These are phyloP conservation scores for Periconia sp. DNA, from an alignment of 2,329 filamentous ascomycete species.

Conservation along the genomic window DNA sequence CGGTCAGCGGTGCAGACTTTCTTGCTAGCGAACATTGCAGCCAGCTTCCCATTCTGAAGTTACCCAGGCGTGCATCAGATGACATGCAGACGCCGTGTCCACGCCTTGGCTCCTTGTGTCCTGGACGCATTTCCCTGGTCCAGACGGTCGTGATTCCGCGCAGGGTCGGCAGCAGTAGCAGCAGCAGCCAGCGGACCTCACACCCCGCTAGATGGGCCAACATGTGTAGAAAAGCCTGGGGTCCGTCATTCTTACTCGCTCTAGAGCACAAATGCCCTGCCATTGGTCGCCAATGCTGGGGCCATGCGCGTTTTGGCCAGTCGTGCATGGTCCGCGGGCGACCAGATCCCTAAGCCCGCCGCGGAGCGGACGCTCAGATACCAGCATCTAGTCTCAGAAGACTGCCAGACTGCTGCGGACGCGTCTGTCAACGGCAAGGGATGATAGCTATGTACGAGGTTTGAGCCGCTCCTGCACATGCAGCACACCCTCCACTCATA, in stretches of 20 bases:
- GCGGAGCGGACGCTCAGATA: too few relatives aligned
- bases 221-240: too few relatives aligned
- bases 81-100: constrained; percentile 5
- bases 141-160: neutral
- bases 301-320: too few relatives aligned
- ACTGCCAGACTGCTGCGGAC: neutral
- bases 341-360: too few relatives aligned
- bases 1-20: neutral
- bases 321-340: too few relatives aligned
- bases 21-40: neutral
- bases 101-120: neutral
- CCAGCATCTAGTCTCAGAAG: too few relatives aligned
- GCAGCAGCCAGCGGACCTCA: neutral
- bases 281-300: too few relatives aligned
- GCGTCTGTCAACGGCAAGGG: too few relatives aligned
- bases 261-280: neutral
- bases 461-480: neutral
- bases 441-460: too few relatives aligned
- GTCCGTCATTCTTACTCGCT: too few relatives aligned
- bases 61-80: neutral
- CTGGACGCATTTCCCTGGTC: neutral
- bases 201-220: too few relatives aligned
- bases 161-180: neutral
- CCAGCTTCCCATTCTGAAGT: neutral
- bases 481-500: constrained; percentile 10